Percentiles rank a stretch among this genome's conserved stretches.
Conservation (phyloP, 2,329 filamentous ascomycete genomes). For the Periconia sp. region DNA sequence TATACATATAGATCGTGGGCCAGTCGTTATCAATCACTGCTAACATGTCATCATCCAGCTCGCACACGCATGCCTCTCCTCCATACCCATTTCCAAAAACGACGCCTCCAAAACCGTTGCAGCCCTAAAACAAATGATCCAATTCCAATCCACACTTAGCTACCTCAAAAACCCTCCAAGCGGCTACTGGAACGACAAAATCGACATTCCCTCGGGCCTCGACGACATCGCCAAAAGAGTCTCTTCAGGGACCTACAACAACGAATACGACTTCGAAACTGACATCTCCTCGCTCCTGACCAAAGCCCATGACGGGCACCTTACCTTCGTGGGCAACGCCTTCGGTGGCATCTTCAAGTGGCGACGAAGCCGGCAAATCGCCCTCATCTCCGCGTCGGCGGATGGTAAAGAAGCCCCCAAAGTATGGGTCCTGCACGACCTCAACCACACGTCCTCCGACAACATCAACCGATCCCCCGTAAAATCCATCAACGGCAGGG, state of each 20-base stretch:
- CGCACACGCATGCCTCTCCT: constrained; percentile 40
- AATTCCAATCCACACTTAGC: constrained; percentile 45
- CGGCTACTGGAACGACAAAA: constrained; percentile 40
- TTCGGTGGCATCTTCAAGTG: constrained; percentile 40
- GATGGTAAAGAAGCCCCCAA: constrained; percentile 33
- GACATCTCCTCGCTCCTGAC: constrained; percentile 36
- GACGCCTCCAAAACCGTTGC: constrained; percentile 31
- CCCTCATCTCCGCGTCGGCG: constrained; percentile 33
- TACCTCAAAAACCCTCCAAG: constrained; percentile 44
- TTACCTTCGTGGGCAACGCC: constrained; percentile 40
- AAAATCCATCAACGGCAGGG: constrained; percentile 40
- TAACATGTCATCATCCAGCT: constrained; percentile 17
- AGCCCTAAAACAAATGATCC: constrained; percentile 36
- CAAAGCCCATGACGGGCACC: constrained; percentile 39
- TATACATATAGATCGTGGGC: background rate
- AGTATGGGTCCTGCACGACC: constrained; percentile 35
- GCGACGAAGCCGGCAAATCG: constrained; percentile 30
- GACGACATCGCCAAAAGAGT: constrained; percentile 39
- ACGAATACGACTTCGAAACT: constrained; percentile 38
- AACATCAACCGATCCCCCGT: constrained; percentile 38
- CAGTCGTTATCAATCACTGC: background rate
- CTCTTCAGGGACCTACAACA: constrained; percentile 33
- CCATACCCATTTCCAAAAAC: constrained; percentile 33
- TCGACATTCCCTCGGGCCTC: constrained; percentile 42
- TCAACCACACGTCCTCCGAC: constrained; percentile 23